Base-by-base conservation (phyloP, 495 filamentous ascomycete species). In the Hypoxylon perforatum region DNA sequence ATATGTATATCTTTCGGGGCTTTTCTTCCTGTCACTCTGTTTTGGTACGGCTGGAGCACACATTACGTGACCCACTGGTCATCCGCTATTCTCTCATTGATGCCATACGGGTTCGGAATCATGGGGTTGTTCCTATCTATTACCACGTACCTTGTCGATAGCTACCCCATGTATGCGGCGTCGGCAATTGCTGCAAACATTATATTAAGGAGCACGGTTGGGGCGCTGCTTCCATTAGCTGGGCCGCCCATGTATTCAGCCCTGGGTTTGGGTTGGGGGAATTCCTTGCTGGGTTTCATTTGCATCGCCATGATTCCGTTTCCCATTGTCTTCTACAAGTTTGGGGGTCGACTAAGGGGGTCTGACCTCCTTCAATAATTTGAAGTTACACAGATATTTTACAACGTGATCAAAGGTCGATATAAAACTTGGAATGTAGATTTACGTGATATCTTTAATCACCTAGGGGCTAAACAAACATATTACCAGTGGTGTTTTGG, bases 231-330 rank as follows among this genome's bases (percentile, higher is more conserved):
- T 28, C 85, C 85, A 1, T 73, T 88, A n/a, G 82, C 82, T 0
- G 85, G 84, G 1, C 75, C 78, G 15, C 22, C 22, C 2, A 83
- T 89, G 81, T 88, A 86, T 54, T 33, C 73, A 5, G 65, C 64
- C 1, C 70, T 89, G 5, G 85, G 85, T 0, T 72, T 82, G 7
- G 86, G 86, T 0, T 87, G 85, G 84, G 85, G 85, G 0, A 87
- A 88, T 46, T 85, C 82, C 8, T 54, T 92, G 42, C 69, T 91
- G 33, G 88, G 81, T 3, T 90, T 91, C 54, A 53, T 78, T 4
- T 78, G 78, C 42, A 65, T 84, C 11, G 76, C 76, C 2, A 67
- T 77, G 4, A 80, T 82, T 46, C 80, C 81, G 6, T 81, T 82
- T 63, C 39, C 39, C 3, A 42, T 42, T n/a, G 54, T 81, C 5